Percentiles rank a stretch among this genome's conserved stretches.
Conservation (phyloP, 441 rosid genomes). For the Populus hybrid region DNA sequence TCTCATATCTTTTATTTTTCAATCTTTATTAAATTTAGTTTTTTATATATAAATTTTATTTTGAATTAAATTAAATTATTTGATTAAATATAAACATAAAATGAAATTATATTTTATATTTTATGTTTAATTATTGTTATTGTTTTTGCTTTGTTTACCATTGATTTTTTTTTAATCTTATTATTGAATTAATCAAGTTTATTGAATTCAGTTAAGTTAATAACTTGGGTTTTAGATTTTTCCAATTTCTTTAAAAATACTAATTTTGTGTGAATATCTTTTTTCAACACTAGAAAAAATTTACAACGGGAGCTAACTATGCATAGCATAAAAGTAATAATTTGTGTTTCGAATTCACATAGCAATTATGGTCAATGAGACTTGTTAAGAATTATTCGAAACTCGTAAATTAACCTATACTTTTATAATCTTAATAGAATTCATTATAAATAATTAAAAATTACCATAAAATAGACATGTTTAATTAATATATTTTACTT, state of each 20-base stretch:
- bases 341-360: neutral
- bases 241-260: fast-evolving
- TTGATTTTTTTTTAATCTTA: too few species aligned
- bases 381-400: neutral
- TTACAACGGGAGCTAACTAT: too few species aligned
- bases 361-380: neutral
- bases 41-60: too few species aligned
- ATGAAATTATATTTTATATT: too few species aligned
- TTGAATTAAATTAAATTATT: too few species aligned
- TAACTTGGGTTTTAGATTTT: too few species aligned
- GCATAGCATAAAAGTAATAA: neutral
- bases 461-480: neutral
- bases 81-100: too few species aligned
- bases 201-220: neutral
- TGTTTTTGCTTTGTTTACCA: neutral
- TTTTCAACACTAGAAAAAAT: too few species aligned
- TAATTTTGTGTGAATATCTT: fast-evolving
- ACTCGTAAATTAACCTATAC: neutral
- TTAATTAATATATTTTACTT: too few species aligned
- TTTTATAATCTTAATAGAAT: too few species aligned
- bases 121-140: neutral
- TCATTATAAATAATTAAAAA: neutral
- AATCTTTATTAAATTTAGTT: too few species aligned
- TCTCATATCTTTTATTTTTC: too few species aligned
- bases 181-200: neutral